Conservation (phyloP, 805 yeast genomes). For the Cyberlindnera xishuangbannaensis region DNA sequence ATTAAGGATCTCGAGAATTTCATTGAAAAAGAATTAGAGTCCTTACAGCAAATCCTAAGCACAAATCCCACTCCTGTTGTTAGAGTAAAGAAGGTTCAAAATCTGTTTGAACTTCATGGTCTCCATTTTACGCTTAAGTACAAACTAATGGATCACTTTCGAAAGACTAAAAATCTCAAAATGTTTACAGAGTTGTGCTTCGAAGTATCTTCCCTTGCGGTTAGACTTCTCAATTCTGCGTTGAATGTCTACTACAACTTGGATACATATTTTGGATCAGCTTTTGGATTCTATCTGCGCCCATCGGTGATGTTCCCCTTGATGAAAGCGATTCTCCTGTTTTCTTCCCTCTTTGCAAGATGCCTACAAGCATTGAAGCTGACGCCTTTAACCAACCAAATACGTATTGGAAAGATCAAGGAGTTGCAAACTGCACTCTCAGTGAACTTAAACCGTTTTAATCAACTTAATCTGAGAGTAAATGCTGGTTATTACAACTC, state of each 20-base stretch:
- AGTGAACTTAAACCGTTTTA: constrained; percentile 1
- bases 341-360: constrained; percentile 1
- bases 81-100: constrained; percentile 19
- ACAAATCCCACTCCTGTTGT: constrained; percentile 1
- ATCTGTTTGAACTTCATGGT: constrained; percentile 24
- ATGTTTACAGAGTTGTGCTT: constrained; percentile 24
- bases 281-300: constrained; percentile 4
- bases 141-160: constrained; percentile 36
- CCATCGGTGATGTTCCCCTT: background rate
- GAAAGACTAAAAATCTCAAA: constrained; percentile 22
- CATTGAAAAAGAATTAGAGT: constrained; percentile 7
- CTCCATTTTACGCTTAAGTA: constrained; percentile 29
- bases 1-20: constrained; percentile 30
- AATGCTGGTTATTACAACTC: constrained; percentile 14
- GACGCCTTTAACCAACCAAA: background rate
- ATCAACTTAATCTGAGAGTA: constrained; percentile 1
- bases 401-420: constrained; percentile 1
- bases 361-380: constrained; percentile 3
- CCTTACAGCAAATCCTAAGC: background rate
- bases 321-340: background rate
- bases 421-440: constrained; percentile 1
- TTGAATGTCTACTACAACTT: constrained; percentile 29
- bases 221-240: constrained; percentile 26
- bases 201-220: constrained; percentile 26
- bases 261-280: constrained; percentile 27